Conservation (phyloP, 164 flowering plant genomes). For the Tetrastigma voinierianum region DNA sequence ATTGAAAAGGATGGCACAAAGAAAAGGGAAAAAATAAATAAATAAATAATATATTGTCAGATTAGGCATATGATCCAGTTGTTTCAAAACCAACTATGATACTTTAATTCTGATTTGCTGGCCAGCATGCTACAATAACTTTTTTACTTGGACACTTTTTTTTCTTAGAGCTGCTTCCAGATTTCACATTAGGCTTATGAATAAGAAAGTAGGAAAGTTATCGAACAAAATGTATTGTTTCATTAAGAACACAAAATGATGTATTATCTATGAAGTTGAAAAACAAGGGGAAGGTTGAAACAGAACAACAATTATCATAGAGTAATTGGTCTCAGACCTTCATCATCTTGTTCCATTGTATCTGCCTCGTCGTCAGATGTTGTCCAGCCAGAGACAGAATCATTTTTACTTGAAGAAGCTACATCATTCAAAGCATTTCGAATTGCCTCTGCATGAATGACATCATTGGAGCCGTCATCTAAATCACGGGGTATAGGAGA, state of each 20-base stretch:
- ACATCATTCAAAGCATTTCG: slow-evolving; percentile 67
- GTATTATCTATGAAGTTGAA: too few species aligned
- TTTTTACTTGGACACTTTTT: background rate
- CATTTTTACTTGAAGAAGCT: slow-evolving; percentile 65
- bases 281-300: too few species aligned
- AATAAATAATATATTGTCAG: too few species aligned
- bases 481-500: slow-evolving; percentile 56
- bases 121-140: too few species aligned
- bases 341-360: slow-evolving; percentile 76
- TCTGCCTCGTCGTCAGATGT: slow-evolving; percentile 95
- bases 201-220: background rate
- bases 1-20: background rate
- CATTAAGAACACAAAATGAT: too few species aligned
- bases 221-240: background rate
- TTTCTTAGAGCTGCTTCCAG: background rate
- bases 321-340: slow-evolving; percentile 30
- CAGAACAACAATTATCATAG: too few species aligned
- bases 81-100: too few species aligned
- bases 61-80: too few species aligned
- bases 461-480: slow-evolving; percentile 43
- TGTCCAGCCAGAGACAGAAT: slow-evolving; percentile 59
- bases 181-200: background rate
- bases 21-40: background rate
- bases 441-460: slow-evolving; percentile 73
- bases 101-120: too few species aligned